A percentile compares a stretch with the other conserved stretches of the same genome.
These are phyloP conservation scores for Kitagawia praeruptora DNA, from an alignment of 129 eudicot species.

Conservation along the genomic window DNA sequence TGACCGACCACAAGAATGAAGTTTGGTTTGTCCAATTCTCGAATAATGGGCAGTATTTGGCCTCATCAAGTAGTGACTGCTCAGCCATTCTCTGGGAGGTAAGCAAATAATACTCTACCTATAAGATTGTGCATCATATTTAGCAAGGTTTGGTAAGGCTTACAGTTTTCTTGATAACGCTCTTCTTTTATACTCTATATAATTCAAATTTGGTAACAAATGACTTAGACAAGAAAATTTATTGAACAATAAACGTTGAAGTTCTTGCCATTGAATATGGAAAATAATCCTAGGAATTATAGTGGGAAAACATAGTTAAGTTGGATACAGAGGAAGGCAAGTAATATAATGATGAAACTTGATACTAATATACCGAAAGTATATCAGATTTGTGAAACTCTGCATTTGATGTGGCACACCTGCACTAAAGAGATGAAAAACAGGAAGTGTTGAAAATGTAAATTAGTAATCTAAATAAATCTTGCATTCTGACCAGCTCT, in stretches of 20 bases:
- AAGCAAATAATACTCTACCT: slow-evolving; percentile 9
- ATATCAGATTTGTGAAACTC: neutral
- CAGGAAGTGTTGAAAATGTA: neutral
- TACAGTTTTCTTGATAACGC: neutral
- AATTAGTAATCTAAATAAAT: neutral
- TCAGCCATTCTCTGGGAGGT: slow-evolving; percentile 97
- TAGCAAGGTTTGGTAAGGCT: neutral
- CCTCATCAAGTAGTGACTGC: slow-evolving; percentile 89
- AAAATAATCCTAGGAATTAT: neutral
- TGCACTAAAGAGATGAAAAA: neutral
- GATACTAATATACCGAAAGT: neutral
- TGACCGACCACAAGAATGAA: slow-evolving; percentile 75
- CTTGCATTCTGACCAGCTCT: neutral
- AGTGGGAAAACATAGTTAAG: neutral
- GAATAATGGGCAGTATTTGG: slow-evolving; percentile 69
- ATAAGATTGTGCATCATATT: slow-evolving; percentile 11
- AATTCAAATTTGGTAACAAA: neutral
- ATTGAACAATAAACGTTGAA: neutral
- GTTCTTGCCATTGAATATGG: neutral
- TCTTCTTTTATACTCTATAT: neutral
- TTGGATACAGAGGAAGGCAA: neutral
- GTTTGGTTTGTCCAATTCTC: slow-evolving; percentile 97
- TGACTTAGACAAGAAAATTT: neutral
- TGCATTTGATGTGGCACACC: neutral
- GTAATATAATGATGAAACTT: neutral